Percentiles rank a stretch among this genome's conserved stretches.
Evolutionary conservation across 2,329 filamentous ascomycete genomes (phyloP).

Genomic region (Arthrocladium fulminans): DNA sequence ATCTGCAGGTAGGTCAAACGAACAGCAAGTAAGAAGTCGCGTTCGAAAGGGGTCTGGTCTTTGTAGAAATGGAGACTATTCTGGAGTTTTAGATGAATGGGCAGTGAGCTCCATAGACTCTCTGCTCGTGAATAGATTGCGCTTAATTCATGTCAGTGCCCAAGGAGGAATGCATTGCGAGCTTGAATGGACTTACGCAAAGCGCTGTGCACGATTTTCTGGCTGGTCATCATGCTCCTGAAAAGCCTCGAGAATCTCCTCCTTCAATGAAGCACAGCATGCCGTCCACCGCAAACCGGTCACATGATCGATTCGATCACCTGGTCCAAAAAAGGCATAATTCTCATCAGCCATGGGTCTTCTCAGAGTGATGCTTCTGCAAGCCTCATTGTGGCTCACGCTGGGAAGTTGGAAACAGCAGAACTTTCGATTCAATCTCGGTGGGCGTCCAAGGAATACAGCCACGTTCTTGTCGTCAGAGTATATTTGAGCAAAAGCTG

Average conservation of each 20-base stretch:
- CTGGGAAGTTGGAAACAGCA: slow-evolving; percentile 20
- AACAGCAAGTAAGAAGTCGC: not conserved
- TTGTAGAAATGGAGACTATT: not conserved
- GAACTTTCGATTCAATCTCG: slow-evolving; percentile 35
- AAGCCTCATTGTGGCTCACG: not conserved
- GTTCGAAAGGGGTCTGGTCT: not conserved
- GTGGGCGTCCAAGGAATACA: slow-evolving; percentile 43
- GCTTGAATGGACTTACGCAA: too few relatives aligned
- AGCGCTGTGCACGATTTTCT: not conserved
- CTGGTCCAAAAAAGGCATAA: too few relatives aligned
- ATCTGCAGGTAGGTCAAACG: not conserved
- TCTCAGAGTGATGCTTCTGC: not conserved
- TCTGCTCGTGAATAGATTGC: too few relatives aligned
- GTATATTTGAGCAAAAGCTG: slow-evolving; percentile 37
- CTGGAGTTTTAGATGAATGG: not conserved
- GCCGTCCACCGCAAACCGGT: not conserved
- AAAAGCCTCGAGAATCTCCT: slow-evolving; percentile 25
- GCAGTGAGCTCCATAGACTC: not conserved
- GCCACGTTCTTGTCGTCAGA: slow-evolving; percentile 41
- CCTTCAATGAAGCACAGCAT: not conserved
- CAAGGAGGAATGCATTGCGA: too few relatives aligned
- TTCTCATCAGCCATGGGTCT: too few relatives aligned
- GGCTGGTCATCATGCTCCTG: slow-evolving; percentile 21
- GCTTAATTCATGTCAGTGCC: too few relatives aligned
- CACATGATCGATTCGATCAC: slow-evolving; percentile 8